Base-by-base conservation (phyloP, 331 rosid species). In the Acacia concinna region DNA sequence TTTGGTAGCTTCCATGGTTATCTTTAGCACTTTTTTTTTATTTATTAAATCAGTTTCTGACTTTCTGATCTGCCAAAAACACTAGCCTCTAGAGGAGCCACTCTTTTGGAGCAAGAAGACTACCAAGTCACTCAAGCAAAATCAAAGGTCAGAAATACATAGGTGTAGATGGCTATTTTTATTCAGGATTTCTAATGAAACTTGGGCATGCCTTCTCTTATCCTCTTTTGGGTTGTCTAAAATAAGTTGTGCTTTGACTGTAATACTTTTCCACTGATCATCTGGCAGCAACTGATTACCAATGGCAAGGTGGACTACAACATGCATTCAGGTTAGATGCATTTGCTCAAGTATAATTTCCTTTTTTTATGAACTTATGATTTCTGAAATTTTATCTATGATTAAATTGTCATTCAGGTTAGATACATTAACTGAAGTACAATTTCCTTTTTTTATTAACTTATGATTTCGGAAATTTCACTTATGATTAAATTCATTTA, bases 261-360 rank as follows among this genome's bases (percentile, higher is more conserved):
- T 56, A 52, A 49, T 27, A 71, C 69, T 79, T 79, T 54, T 46
- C 1, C 30, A 2, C 10, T 6, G 31, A 56, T 56, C 69, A 63
- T 69, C 59, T 69, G 21, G 66, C 97, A 96, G 99, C 92, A 84
- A 85, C 82, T 81, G 77, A 79, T 88, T 73, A 81, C 70, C 66
- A 91, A 96, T 83, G 97, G 94, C 78, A 91, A 88, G 82, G 73
- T 82, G 3, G 93, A 91, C 68, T 84, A 80, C 59, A 92, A 85
- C 86, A 37, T 75, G 67, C 94, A 40, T 69, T 79, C 98, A 91
- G 97, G 99, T 93, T 83, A 71, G 81, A 75, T 84, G 47, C 56
- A 44, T 30, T 41, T 66, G 77, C 65, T 64, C 57, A 60, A 38
- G 78, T 17, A 51, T 49, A 40, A 32, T 40, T 69, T 27, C 49